Evolutionary conservation across 2,329 filamentous ascomycete genomes (phyloP).

Genomic region (Alternaria triticina): DNA sequence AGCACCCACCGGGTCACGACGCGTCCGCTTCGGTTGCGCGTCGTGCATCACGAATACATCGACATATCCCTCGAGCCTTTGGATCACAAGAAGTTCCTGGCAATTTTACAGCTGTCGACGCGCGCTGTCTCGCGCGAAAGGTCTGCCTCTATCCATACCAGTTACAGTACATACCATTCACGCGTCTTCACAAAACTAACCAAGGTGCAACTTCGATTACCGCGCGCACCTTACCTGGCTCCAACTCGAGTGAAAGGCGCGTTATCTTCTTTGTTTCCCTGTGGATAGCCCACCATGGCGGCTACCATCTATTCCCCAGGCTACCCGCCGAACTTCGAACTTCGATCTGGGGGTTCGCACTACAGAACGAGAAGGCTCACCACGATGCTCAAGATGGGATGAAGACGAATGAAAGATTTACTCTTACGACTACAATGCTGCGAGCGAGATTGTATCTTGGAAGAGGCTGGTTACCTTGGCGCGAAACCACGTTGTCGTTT

Average conservation of each 20-base stretch:
- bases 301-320: background rate
- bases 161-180: background rate
- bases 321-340: constrained; percentile 9
- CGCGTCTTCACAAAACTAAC: background rate
- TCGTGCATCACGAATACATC: background rate
- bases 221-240: background rate
- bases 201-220: background rate
- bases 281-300: background rate
- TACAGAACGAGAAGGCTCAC: background rate
- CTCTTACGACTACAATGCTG: background rate
- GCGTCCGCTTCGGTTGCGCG: background rate
- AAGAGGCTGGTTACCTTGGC: background rate
- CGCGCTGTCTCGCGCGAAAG: background rate
- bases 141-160: background rate
- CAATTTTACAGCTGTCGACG: background rate
- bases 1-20: background rate
- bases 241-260: background rate
- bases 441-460: background rate
- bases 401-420: background rate
- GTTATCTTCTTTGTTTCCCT: background rate
- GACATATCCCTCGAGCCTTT: background rate
- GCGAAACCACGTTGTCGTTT: background rate
- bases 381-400: background rate
- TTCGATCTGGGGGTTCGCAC: background rate
- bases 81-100: background rate